Evolutionary conservation across 352 stramenopile species (phyloP).

Genomic region (Globisporangium splendens): DNA sequence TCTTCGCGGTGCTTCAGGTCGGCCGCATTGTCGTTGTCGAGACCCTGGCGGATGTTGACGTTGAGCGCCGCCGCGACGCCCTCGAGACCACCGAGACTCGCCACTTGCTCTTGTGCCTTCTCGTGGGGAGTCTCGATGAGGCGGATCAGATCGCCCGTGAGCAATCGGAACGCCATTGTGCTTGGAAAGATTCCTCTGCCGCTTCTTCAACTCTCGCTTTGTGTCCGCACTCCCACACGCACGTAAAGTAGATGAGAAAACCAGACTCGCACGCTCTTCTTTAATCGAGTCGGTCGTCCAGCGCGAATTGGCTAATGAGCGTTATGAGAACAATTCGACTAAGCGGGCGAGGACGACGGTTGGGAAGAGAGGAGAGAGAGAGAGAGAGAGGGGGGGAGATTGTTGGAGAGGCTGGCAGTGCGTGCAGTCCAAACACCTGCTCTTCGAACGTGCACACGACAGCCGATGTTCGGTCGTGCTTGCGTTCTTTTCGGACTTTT

Average conservation of each 20-base stretch:
- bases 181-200: neutral
- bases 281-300: constrained; percentile 4
- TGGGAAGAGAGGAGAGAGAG: neutral
- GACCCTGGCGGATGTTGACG: constrained; percentile 40
- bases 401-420: neutral
- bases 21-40: constrained; percentile 35
- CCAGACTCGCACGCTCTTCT: neutral
- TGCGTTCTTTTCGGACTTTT: neutral
- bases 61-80: constrained; percentile 44
- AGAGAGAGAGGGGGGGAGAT: neutral
- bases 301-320: constrained; percentile 15
- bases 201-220: neutral
- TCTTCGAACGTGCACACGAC: too few relatives aligned
- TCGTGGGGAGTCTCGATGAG: constrained; percentile 65
- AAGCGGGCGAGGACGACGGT: constrained; percentile 16
- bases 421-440: too few relatives aligned
- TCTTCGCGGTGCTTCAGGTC: constrained; percentile 40
- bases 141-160: constrained; percentile 56
- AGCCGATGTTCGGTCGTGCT: too few relatives aligned
- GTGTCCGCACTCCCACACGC: too few relatives aligned
- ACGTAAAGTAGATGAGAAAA: too few relatives aligned
- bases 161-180: constrained; percentile 40
- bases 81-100: constrained; percentile 37
- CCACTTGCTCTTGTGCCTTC: constrained; percentile 39
- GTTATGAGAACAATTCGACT: constrained; percentile 13